A percentile compares a stretch with the other conserved stretches of the same genome.
phyloP scores from a whole-genome alignment of 768 basidiomycete species.

The Boletales sp. region DNA sequence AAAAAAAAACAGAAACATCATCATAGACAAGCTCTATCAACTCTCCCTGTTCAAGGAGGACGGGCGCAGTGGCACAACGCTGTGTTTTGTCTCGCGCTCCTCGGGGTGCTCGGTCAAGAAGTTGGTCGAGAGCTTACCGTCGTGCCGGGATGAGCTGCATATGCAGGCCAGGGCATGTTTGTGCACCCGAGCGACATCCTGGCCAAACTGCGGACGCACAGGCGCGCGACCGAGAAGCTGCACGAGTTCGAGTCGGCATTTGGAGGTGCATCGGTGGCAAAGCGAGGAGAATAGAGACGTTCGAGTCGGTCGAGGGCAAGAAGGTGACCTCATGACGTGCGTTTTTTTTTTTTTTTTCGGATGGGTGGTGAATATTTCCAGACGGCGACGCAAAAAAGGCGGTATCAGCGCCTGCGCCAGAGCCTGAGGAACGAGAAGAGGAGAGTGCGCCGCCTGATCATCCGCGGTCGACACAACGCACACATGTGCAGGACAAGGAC shows the following conservation, averaged over 20 bases:
- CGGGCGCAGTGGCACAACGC: constrained; percentile 40
- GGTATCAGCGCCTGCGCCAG: constrained; percentile 6
- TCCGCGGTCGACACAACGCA: constrained; percentile 7
- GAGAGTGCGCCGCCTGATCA: background rate
- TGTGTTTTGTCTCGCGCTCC: constrained; percentile 46
- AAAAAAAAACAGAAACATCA: constrained; percentile 93
- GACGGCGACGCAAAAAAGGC: constrained; percentile 29
- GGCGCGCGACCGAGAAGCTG: constrained; percentile 73
- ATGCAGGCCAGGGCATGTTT: constrained; percentile 54
- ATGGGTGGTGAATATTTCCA: background rate
- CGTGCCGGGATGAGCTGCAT: too few relatives aligned
- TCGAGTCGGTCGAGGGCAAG: too few relatives aligned
- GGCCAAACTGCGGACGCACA: constrained; percentile 84
- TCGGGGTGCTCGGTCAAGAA: too few relatives aligned
- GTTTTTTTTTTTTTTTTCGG: background rate
- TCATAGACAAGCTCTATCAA: constrained; percentile 93
- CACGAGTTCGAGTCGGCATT: constrained; percentile 91
- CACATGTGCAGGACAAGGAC: background rate
- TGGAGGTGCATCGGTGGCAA: constrained; percentile 62
- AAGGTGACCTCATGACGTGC: too few relatives aligned
- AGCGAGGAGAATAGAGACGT: too few relatives aligned
- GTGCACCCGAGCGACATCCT: constrained; percentile 85
- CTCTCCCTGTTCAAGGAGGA: constrained; percentile 87
- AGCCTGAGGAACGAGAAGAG: background rate
- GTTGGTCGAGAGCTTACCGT: constrained; percentile 64